Conservation (phyloP, 2,329 filamentous ascomycete genomes). For the Chaetomiaceae sp. region DNA sequence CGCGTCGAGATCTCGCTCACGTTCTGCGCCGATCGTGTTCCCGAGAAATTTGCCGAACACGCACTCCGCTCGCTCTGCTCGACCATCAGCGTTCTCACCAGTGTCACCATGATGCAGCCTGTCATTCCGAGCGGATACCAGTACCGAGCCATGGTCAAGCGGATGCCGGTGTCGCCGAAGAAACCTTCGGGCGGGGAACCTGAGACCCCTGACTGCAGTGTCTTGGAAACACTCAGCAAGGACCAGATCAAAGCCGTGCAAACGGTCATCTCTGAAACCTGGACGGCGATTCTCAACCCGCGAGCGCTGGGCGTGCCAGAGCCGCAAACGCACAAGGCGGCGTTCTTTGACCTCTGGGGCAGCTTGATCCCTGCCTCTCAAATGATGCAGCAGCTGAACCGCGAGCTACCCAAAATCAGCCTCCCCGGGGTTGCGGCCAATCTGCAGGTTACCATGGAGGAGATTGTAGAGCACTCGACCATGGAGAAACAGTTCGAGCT, state of each 20-base stretch:
- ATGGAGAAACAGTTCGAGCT: conserved; percentile 45
- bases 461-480: conserved; percentile 45
- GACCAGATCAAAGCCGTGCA: conserved; percentile 38
- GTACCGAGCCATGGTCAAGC: conserved; percentile 33
- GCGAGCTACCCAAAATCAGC: conserved; percentile 33
- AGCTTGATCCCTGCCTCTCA: conserved; percentile 44
- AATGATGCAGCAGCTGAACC: conserved; percentile 41
- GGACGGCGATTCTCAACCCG: conserved; percentile 40
- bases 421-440: conserved; percentile 33
- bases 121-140: conserved; percentile 39
- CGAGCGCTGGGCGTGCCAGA: conserved; percentile 34
- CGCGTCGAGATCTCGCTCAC: conserved; percentile 38
- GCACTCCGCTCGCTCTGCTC: conserved; percentile 41
- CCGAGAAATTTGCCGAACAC: conserved; percentile 36
- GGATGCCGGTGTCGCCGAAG: conserved; percentile 36
- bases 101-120: conserved; percentile 41
- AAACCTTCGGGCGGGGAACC: conserved; percentile 6
- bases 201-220: conserved; percentile 15
- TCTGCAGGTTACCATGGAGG: conserved; percentile 39
- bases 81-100: conserved; percentile 41
- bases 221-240: conserved; percentile 30
- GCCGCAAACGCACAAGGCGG: conserved; percentile 37
- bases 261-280: conserved; percentile 37
- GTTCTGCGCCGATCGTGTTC: conserved; percentile 41
- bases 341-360: conserved; percentile 47